A percentile compares a stretch with the other conserved stretches of the same genome.
These are phyloP conservation scores for Fusarium oxysporum DNA, from an alignment of 2,329 filamentous ascomycete species.

Conservation along the genomic window DNA sequence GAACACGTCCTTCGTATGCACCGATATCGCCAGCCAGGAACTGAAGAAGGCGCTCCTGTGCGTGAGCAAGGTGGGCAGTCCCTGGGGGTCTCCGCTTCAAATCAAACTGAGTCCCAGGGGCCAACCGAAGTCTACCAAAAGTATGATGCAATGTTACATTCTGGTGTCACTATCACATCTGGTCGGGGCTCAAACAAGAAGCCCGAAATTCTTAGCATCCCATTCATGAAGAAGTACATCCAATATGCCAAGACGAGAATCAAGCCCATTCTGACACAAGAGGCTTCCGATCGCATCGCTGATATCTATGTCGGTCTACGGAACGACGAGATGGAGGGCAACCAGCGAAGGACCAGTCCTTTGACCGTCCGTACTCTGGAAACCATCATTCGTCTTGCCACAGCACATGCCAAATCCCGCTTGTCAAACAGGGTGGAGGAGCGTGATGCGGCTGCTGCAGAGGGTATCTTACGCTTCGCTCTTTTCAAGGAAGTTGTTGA, in stretches of 20 bases:
- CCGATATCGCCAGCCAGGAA: conserved; percentile 89
- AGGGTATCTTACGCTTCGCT: conserved; percentile 91
- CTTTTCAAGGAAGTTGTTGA: conserved; percentile 95
- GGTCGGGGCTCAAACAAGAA: conserved; percentile 80
- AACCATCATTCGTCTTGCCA: conserved; percentile 97
- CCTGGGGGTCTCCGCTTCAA: conserved; percentile 87
- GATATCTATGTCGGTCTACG: conserved; percentile 90
- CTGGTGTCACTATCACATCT: conserved; percentile 82
- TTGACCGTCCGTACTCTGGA: conserved; percentile 98
- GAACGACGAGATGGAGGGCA: conserved; percentile 95
- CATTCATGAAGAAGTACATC: conserved; percentile 99
- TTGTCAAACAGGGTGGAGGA: conserved; percentile 90
- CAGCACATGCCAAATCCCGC: conserved; percentile 92
- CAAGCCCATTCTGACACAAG: conserved; percentile 90
- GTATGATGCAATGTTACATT: conserved; percentile 94
- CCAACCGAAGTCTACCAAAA: conserved; percentile 95
- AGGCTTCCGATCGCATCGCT: conserved; percentile 91
- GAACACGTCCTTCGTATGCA: conserved; percentile 99
- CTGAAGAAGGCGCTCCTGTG: conserved; percentile 93
- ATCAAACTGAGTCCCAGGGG: conserved; percentile 76
- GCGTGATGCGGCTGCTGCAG: conserved; percentile 86
- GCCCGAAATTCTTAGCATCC: conserved; percentile 91
- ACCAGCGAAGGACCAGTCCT: conserved; percentile 91
- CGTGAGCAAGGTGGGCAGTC: conserved; percentile 87
- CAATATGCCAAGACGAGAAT: conserved; percentile 95